Conservation (phyloP, 306 rosid genomes). For the Quercus cerris region DNA sequence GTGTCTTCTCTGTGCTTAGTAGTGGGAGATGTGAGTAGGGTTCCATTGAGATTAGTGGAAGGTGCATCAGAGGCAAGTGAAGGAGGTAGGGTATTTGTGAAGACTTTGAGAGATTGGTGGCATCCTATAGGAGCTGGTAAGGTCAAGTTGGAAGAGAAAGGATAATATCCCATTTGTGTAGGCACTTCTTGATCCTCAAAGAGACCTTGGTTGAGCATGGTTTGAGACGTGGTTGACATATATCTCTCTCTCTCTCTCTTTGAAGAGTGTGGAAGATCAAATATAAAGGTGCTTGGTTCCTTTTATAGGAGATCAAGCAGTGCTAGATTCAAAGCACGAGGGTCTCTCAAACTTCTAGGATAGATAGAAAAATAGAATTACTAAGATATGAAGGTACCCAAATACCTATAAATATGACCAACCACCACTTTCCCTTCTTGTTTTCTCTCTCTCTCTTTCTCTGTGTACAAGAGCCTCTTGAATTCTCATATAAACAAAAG, state of each 20-base stretch:
- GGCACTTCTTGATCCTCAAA: conserved; percentile 58
- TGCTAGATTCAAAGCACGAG: conserved; percentile 10
- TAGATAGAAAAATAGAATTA: conserved; percentile 6
- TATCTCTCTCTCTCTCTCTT: not conserved
- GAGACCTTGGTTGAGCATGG: conserved; percentile 48
- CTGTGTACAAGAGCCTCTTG: not conserved
- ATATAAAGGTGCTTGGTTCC: not conserved
- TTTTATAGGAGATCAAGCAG: not conserved
- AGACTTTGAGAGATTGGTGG: conserved; percentile 52
- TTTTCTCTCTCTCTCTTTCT: not conserved
- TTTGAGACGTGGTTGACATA: conserved; percentile 41
- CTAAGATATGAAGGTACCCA: conserved; percentile 25
- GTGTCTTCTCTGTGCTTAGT: conserved; percentile 43
- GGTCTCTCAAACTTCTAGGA: conserved; percentile 18
- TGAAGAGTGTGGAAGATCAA: conserved; percentile 19
- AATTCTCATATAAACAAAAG: not conserved
- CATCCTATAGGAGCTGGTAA: conserved; percentile 49
- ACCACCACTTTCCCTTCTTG: conserved; percentile 29
- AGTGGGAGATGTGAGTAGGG: conserved; percentile 52
- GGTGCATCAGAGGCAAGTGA: conserved; percentile 46
- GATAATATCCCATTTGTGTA: conserved; percentile 61
- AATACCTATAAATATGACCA: conserved; percentile 28
- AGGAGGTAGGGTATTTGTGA: conserved; percentile 31
- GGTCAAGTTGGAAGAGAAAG: conserved; percentile 54
- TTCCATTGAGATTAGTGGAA: conserved; percentile 51